Conservation (phyloP, 306 rosid species). For the Medicago ruthenica region DNA sequence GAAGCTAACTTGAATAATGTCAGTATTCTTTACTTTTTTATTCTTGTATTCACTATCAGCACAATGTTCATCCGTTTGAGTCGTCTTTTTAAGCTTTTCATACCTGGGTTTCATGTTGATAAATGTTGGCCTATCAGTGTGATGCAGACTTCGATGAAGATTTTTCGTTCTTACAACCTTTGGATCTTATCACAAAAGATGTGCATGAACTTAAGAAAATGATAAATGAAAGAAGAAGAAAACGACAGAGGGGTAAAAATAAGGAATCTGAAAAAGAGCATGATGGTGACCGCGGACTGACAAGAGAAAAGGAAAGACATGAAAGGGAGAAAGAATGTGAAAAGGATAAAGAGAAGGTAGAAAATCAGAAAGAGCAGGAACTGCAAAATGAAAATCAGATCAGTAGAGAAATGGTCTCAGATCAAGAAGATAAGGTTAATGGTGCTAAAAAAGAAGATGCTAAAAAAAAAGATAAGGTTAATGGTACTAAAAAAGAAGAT, state of each 20-base stretch:
- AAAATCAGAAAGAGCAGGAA: conserved; percentile 67
- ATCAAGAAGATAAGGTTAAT: conserved; percentile 43
- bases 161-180: conserved; percentile 89
- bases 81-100: conserved; percentile 33
- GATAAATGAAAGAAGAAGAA: conserved; percentile 75
- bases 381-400: conserved; percentile 47
- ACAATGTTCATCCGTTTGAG: conserved; percentile 45
- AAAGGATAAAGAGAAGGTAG: conserved; percentile 67
- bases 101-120: conserved; percentile 56
- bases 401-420: conserved; percentile 36
- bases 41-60: conserved; percentile 38
- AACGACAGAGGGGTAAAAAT: conserved; percentile 64
- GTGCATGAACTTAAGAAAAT: conserved; percentile 78
- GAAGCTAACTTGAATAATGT: conserved; percentile 98
- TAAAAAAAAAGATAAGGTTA: background rate
- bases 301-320: conserved; percentile 75
- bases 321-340: conserved; percentile 68
- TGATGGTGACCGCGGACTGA: conserved; percentile 67
- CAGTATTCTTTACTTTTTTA: conserved; percentile 51
- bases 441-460: conserved; percentile 7
- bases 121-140: conserved; percentile 79
- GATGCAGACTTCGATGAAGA: conserved; percentile 91
- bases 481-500: background rate
- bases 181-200: conserved; percentile 95
- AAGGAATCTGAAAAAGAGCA: conserved; percentile 71